phyloP scores from a whole-genome alignment of 2,329 filamentous ascomycete species.

The Paracorniculantispora psalliotae region DNA sequence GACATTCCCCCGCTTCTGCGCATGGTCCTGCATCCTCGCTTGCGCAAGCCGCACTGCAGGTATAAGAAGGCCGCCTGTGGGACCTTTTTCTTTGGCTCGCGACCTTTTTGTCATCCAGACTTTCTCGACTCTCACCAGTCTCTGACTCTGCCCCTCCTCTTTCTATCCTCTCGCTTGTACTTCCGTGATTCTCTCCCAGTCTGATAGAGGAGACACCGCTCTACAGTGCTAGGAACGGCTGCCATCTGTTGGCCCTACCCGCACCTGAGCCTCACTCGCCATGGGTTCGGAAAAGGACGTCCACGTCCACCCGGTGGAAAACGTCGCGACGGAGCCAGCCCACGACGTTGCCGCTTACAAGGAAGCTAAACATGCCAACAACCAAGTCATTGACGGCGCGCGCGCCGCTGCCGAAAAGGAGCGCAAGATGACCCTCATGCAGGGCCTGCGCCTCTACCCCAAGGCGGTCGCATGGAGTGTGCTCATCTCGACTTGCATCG shows the following conservation, averaged over 20 bases:
- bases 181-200: not conserved
- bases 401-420: conserved; percentile 53
- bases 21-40: not conserved
- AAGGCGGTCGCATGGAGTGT: conserved; percentile 82
- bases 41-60: not conserved
- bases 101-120: not conserved
- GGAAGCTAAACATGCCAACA: conserved; percentile 21
- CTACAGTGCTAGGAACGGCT: not conserved
- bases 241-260: not conserved
- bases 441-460: conserved; percentile 78
- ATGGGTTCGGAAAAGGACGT: conserved; percentile 17
- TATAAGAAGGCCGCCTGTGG: conserved; percentile 11
- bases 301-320: conserved; percentile 11
- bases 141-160: not conserved
- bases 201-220: not conserved
- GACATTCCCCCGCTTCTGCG: not conserved
- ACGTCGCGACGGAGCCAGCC: conserved; percentile 9
- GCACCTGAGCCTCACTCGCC: not conserved
- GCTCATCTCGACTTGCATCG: conserved; percentile 83
- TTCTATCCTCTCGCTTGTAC: too few species aligned
- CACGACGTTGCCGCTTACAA: not conserved
- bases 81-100: not conserved
- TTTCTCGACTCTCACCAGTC: not conserved
- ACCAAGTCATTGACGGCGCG: conserved; percentile 30
- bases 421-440: conserved; percentile 64